Conservation (phyloP, 225 moss, liverwort and hornwort genomes). For the Rhytidiadelphus loreus region DNA sequence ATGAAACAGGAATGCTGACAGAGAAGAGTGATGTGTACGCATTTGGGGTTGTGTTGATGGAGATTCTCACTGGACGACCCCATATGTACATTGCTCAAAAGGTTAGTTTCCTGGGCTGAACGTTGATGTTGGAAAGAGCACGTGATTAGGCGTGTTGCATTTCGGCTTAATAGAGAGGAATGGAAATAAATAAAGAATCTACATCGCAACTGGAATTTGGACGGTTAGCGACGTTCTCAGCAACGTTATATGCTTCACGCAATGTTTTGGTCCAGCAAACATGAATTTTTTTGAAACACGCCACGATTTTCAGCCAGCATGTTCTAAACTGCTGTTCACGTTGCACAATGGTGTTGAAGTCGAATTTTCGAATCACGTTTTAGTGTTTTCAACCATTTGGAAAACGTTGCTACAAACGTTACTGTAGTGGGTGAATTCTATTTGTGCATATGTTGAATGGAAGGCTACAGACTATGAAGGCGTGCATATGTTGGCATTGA, state of each 20-base stretch:
- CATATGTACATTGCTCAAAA: too few species aligned
- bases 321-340: too few species aligned
- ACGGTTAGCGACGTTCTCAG: not conserved
- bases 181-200: not conserved
- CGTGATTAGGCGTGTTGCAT: not conserved
- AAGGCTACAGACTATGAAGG: too few species aligned
- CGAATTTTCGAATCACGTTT: too few species aligned
- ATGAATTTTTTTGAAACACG: not conserved
- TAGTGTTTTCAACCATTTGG: too few species aligned
- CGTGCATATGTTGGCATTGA: too few species aligned
- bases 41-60: not conserved
- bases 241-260: not conserved
- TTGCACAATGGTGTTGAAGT: too few species aligned
- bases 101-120: too few species aligned
- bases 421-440: too few species aligned
- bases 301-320: too few species aligned
- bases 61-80: not conserved
- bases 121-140: not conserved
- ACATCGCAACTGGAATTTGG: not conserved
- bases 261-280: not conserved
- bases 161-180: not conserved
- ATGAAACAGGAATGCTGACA: not conserved
- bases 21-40: not conserved
- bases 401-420: too few species aligned
- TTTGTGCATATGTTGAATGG: too few species aligned